These are phyloP conservation scores for Populus hybrid DNA, from an alignment of 441 rosid genomes.

Conservation along the genomic window DNA sequence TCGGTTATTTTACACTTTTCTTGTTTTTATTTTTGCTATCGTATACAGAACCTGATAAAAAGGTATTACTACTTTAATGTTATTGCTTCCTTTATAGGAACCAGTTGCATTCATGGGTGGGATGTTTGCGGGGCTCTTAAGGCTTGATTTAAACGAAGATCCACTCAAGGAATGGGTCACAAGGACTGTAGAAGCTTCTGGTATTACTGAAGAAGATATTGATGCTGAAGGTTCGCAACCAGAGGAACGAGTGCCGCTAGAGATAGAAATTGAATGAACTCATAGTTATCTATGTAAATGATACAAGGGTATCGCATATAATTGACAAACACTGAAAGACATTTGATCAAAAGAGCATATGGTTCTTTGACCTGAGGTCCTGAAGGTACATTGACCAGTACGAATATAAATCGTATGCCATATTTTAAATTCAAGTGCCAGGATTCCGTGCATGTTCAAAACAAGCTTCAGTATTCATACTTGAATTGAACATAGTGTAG, in stretches of 20 bases:
- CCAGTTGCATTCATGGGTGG: slow-evolving; percentile 90
- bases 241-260: slow-evolving; percentile 63
- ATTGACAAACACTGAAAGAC: not conserved
- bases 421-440: no score
- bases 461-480: no score
- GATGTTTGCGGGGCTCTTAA: slow-evolving; percentile 77
- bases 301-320: not conserved
- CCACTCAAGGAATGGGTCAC: slow-evolving; percentile 89
- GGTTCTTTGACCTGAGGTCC: not conserved
- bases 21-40: not conserved
- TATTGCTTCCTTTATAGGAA: slow-evolving; percentile 41
- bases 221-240: slow-evolving; percentile 33
- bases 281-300: not conserved
- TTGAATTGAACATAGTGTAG: no score
- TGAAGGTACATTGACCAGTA: not conserved
- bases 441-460: no score
- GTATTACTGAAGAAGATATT: slow-evolving; percentile 48
- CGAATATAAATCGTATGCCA: no score
- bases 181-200: slow-evolving; percentile 78
- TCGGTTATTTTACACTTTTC: not conserved
- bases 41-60: not conserved
- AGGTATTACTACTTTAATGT: not conserved
- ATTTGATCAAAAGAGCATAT: not conserved
- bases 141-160: slow-evolving; percentile 86
- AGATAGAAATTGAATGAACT: slow-evolving; percentile 60